Evolutionary conservation across 441 rosid species (phyloP).

Genomic region (Pelargonium fulgidum): DNA sequence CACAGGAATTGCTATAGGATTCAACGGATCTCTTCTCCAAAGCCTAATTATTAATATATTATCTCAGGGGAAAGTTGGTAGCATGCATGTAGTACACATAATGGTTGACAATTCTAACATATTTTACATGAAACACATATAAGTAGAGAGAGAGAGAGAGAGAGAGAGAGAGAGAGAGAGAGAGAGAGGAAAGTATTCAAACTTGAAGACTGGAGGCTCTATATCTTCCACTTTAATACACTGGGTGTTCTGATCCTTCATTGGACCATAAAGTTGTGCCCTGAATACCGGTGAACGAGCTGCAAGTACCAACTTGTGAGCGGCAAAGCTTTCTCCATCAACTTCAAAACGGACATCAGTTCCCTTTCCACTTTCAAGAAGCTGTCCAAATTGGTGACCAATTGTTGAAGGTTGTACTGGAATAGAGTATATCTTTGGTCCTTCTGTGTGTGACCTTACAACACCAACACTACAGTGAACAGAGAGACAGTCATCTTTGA

Average conservation of each 20-base stretch:
- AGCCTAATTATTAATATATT: no score
- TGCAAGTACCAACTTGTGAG: conserved; percentile 89
- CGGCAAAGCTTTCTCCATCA: conserved; percentile 64
- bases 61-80: no score
- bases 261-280: conserved; percentile 97
- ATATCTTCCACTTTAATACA: conserved; percentile 74
- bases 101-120: not conserved
- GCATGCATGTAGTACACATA: not conserved
- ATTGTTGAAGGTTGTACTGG: conserved; percentile 65
- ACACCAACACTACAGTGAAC: conserved; percentile 87
- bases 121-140: not conserved
- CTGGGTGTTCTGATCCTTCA: conserved; percentile 68
- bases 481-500: conserved; percentile 69
- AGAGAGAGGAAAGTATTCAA: conserved; percentile 13
- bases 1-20: no score
- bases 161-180: not conserved
- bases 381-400: conserved; percentile 67
- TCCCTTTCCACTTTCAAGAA: conserved; percentile 68
- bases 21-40: no score
- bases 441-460: conserved; percentile 85
- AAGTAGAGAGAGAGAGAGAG: no score
- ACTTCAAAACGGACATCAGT: conserved; percentile 75
- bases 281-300: conserved; percentile 93
- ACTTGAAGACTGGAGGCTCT: conserved; percentile 85
- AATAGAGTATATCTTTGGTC: conserved; percentile 69